Evolutionary conservation across 2,329 filamentous ascomycete genomes (phyloP).

Genomic region (Trichoderma simmonsii): DNA sequence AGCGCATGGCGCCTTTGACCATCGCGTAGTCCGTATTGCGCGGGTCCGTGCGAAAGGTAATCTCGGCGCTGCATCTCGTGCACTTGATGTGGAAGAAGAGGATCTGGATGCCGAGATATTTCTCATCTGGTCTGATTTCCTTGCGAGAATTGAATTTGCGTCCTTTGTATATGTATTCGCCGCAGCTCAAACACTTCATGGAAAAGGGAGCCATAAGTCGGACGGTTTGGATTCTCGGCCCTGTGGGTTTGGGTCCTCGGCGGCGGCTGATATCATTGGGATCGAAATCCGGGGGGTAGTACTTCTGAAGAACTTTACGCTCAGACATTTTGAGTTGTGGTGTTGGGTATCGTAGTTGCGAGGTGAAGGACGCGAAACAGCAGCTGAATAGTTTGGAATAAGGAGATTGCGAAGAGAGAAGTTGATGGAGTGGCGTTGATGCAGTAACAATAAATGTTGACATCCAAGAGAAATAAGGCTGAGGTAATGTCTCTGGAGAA

Average conservation of each 20-base stretch:
- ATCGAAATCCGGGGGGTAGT: constrained; percentile 81
- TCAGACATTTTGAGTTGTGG: constrained; percentile 67
- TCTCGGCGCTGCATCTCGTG: constrained; percentile 80
- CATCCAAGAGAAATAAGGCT: background rate
- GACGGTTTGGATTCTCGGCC: constrained; percentile 80
- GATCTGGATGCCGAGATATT: constrained; percentile 84
- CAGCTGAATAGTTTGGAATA: background rate
- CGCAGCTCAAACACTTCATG: constrained; percentile 47
- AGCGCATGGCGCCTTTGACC: constrained; percentile 80
- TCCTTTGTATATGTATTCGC: constrained; percentile 86
- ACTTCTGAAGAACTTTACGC: constrained; percentile 71
- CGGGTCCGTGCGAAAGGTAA: constrained; percentile 91
- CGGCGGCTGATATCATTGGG: constrained; percentile 73
- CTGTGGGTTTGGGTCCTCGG: constrained; percentile 66
- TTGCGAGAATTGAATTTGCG: constrained; percentile 96
- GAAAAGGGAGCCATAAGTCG: constrained; percentile 66
- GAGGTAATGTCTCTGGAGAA: background rate
- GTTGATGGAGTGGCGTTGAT: background rate
- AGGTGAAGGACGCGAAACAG: background rate
- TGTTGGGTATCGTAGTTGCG: background rate
- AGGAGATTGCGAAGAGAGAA: background rate
- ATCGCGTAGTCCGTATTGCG: constrained; percentile 89
- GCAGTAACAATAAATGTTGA: constrained; percentile 7
- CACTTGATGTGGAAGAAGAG: constrained; percentile 82
- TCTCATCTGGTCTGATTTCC: constrained; percentile 82